Base-by-base conservation (phyloP, 2,329 filamentous ascomycete genomes). In the Orbilia blumenaviensis region DNA sequence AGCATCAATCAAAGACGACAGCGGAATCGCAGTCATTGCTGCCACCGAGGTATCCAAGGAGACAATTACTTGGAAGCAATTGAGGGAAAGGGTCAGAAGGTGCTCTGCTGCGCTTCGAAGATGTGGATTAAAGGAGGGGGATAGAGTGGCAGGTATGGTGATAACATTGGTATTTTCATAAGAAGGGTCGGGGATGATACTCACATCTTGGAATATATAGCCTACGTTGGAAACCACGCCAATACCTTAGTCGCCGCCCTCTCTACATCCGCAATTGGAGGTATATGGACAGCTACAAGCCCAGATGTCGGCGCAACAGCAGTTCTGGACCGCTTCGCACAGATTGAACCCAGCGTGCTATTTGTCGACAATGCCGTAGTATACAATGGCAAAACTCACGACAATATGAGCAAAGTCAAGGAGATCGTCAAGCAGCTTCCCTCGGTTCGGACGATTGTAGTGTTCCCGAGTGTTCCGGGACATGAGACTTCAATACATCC, bases 241-340 rank as follows among this genome's bases (percentile, higher is more conserved):
- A 91, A 96, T 82, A 91, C 94, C 0, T 84, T 98, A 18, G 89
- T 97, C 9, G 92, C 93, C 18, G 95, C 96, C 90, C 86, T 99
- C 32, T 92, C 92, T 0, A 88, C 93, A 0, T 90, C 93, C 0
- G 89, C 92, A 0, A 83, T 97, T 1, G 95, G 95, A 29, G 94
- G 92, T 14, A 88, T 97, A 38, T 98, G 94, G 94, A 97, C 94
- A 0, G 92, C 92, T 5, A 92, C 97, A 56, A 96, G 92, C 80
- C 93, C 94, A 1, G 73, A 77, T 23, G 67, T 77, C 9, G 73
- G 67, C 14, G 16, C 73, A 32, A 71, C 67, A n/a, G 73, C 73
- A 66, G 94, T 98, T 0, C 84, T 98, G 25, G 95, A 98, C 82
- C 88, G 95, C 6, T 84, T 98, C 76, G 87, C 87, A 50, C 95